Base-by-base conservation (phyloP, 768 basidiomycete genomes). In the Termitomyces sp. region DNA sequence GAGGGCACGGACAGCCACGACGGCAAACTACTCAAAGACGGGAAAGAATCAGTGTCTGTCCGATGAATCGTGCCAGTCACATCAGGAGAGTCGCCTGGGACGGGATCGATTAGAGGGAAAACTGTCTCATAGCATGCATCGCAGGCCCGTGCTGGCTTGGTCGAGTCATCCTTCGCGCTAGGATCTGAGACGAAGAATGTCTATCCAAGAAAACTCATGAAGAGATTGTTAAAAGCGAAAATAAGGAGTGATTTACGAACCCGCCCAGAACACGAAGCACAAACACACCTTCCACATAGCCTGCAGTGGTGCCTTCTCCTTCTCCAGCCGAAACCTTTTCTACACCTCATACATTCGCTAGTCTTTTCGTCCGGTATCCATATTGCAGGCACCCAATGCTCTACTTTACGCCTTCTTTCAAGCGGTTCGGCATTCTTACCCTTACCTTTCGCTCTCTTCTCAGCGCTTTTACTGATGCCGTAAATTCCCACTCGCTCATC, bases 341-440 rank as follows among this genome's bases (percentile, higher is more conserved):
- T 84, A 66, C 95, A 97, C 10, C 89, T 79, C 93, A 93, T 94
- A 68, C 95, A 97, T 22, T 80, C 77, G 54, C 83, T 82, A n/a
- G 91, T 87, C 69, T 82, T 90, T 58, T 84, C 82, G 67, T 97
- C 93, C 0, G 95, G 93, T 32, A 95, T 87, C 95, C 95, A 97
- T 26, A 96, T 83, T 0, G 95, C 89, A 5, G 95, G 94, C 1
- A 93, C 84, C 76, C 93, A 96, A 70, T 90, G 85, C 45, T 90
- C 89, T 54, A 89, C 87, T 66, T 75, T 81, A 10, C 78, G 76
- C 42, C 84, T 69, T 63, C 77, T 73, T 62, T 79, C 76, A 53
- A 52, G 52, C 53, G 50, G 64, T 56, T 60, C 27, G 40, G 59
- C 61, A 44, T 46, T 48, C 34, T 60, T 58, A 58, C 42, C 66